A percentile compares a stretch with the other conserved stretches of the same genome.
These are phyloP conservation scores for Rhipidocladum racemiflorum DNA, from an alignment of 176 grass and related monocot species.

Conservation along the genomic window DNA sequence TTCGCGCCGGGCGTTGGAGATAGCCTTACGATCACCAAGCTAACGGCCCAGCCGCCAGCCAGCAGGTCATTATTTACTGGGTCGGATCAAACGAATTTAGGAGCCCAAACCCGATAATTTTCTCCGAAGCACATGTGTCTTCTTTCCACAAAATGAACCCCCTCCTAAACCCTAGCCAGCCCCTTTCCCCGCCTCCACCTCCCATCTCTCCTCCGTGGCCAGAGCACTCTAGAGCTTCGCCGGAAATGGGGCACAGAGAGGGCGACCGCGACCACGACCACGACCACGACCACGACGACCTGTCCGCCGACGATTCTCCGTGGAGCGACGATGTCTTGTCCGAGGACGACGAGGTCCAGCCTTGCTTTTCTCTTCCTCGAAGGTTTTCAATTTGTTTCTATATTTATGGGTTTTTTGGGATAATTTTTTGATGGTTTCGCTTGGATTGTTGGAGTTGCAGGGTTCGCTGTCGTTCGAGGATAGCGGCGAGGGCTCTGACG, in stretches of 20 bases:
- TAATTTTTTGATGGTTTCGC: background rate
- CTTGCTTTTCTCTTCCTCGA: background rate
- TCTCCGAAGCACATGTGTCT: background rate
- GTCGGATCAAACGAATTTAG: background rate
- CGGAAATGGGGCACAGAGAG: slow-evolving; percentile 31
- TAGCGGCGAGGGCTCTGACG: slow-evolving; percentile 29
- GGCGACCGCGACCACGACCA: background rate
- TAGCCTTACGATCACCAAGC: no score
- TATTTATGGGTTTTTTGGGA: background rate
- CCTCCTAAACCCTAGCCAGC: no score
- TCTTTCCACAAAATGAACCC: no score
- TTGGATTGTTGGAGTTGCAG: slow-evolving; percentile 5
- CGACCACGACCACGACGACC: slow-evolving; percentile 5
- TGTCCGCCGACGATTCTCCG: slow-evolving; percentile 40
- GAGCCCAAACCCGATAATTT: background rate
- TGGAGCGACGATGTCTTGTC: slow-evolving; percentile 50
- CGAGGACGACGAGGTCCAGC: slow-evolving; percentile 34
- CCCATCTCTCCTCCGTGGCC: background rate
- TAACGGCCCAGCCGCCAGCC: background rate
- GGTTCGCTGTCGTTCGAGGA: slow-evolving; percentile 41
- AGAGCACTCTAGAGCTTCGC: background rate
- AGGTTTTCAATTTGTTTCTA: background rate
- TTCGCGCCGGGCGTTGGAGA: no score
- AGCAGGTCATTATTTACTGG: background rate
- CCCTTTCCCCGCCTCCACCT: background rate